Conservation (phyloP, 75 land plant species). For the Sequoiadendron giganteum region DNA sequence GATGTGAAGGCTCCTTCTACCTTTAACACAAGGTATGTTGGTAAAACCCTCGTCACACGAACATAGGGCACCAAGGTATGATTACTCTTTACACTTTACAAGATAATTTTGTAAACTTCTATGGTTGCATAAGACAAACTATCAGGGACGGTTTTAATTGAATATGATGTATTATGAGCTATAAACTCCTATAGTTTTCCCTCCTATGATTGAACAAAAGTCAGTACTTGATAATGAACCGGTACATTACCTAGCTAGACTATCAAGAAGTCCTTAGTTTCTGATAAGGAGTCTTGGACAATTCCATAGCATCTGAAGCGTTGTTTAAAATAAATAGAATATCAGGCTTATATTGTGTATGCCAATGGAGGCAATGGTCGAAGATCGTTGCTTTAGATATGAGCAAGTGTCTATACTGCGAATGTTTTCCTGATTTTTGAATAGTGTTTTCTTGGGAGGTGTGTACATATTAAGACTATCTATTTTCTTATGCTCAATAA, state of each 20-base stretch:
- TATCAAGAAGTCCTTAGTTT: not conserved
- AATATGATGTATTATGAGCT: not conserved
- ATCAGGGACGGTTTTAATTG: not conserved
- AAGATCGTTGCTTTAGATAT: not conserved
- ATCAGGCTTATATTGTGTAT: not conserved
- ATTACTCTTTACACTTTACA: not conserved
- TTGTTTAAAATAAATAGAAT: not conserved
- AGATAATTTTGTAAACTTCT: not conserved
- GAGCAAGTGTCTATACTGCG: not conserved
- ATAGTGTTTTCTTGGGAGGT: too few species aligned
- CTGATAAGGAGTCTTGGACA: not conserved
- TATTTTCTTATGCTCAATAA: too few species aligned
- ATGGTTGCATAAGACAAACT: not conserved
- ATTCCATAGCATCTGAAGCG: not conserved
- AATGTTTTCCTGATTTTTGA: not conserved
- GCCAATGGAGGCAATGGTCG: not conserved
- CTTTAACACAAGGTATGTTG: slow-evolving; percentile 54
- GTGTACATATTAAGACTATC: too few species aligned
- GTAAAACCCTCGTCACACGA: slow-evolving; percentile 88
- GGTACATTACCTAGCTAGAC: not conserved
- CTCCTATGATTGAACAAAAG: not conserved
- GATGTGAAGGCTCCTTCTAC: slow-evolving; percentile 88
- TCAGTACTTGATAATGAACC: not conserved
- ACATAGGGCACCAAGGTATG: slow-evolving; percentile 93
- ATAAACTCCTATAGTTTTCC: not conserved